These are phyloP conservation scores for Asterophora lycoperdoides DNA, from an alignment of 768 basidiomycete species.

Conservation along the genomic window DNA sequence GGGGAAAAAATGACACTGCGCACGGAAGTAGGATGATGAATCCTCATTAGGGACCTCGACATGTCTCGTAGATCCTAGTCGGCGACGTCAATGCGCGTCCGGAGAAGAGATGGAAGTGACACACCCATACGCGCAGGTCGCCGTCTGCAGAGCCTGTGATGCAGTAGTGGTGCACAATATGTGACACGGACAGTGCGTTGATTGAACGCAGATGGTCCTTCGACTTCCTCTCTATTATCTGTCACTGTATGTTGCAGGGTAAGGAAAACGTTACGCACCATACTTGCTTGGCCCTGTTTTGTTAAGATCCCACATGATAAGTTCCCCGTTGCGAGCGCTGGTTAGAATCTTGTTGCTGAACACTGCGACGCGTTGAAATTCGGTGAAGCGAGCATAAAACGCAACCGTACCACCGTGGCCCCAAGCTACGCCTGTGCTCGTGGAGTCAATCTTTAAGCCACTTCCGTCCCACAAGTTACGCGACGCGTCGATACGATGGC, in stretches of 20 bases:
- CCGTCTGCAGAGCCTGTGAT: slow-evolving; percentile 81
- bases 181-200: slow-evolving; percentile 63
- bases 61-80: slow-evolving; percentile 69
- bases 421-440: slow-evolving; percentile 81
- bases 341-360: slow-evolving; percentile 76
- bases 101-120: slow-evolving; percentile 17
- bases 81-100: slow-evolving; percentile 3
- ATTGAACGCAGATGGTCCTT: slow-evolving; percentile 73
- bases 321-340: slow-evolving; percentile 75
- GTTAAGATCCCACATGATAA: slow-evolving; percentile 80
- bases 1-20: slow-evolving; percentile 71
- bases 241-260: background rate
- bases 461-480: slow-evolving; percentile 77
- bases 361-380: slow-evolving; percentile 31
- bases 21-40: slow-evolving; percentile 66
- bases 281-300: slow-evolving; percentile 64
- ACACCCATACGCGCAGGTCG: slow-evolving; percentile 76
- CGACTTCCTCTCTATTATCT: slow-evolving; percentile 49
- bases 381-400: background rate
- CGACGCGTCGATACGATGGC: slow-evolving; percentile 65
- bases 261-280: slow-evolving; percentile 39
- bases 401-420: slow-evolving; percentile 57
- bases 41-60: slow-evolving; percentile 62
- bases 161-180: slow-evolving; percentile 65
- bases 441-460: slow-evolving; percentile 73